These are phyloP conservation scores for Aspergillus sp. DNA, from an alignment of 2,329 filamentous ascomycete genomes.

Conservation along the genomic window DNA sequence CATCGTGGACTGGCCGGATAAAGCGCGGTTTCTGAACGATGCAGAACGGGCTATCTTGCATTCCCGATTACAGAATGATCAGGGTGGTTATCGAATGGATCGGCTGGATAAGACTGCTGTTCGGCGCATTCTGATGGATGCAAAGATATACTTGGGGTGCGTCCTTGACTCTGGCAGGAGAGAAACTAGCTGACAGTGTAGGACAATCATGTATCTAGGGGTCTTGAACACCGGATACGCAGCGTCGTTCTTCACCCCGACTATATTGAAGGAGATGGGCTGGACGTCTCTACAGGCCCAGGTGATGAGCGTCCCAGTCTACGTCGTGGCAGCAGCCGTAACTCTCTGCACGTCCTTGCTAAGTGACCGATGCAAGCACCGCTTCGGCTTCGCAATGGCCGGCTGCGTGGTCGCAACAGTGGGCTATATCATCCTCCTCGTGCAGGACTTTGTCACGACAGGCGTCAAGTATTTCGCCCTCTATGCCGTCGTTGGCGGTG, in stretches of 20 bases:
- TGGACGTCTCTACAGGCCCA: constrained; percentile 32
- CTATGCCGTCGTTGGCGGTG: constrained; percentile 26
- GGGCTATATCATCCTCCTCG: constrained; percentile 13
- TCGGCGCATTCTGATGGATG: neutral
- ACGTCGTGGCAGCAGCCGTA: constrained; percentile 25
- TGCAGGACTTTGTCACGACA: constrained; percentile 4
- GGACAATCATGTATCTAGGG: constrained; percentile 10
- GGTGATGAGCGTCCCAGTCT: constrained; percentile 35
- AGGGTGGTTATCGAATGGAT: neutral
- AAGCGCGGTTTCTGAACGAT: neutral
- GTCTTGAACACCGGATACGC: constrained; percentile 17
- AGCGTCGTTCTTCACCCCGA: constrained; percentile 30
- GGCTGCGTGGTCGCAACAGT: constrained; percentile 11
- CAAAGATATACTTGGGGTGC: constrained; percentile 20
- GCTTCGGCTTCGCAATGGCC: constrained; percentile 13
- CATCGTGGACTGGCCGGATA: neutral
- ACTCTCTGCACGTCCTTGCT: constrained; percentile 19
- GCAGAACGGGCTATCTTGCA: neutral
- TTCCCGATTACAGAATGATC: neutral
- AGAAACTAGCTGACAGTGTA: neutral
- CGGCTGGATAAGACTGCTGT: neutral
- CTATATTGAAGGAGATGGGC: constrained; percentile 32
- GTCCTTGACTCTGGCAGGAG: constrained; percentile 7
- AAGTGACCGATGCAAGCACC: constrained; percentile 15
- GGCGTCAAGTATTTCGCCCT: constrained; percentile 22